Conservation (phyloP, 2,329 filamentous ascomycete species). For the Zopfia rhizophila region DNA sequence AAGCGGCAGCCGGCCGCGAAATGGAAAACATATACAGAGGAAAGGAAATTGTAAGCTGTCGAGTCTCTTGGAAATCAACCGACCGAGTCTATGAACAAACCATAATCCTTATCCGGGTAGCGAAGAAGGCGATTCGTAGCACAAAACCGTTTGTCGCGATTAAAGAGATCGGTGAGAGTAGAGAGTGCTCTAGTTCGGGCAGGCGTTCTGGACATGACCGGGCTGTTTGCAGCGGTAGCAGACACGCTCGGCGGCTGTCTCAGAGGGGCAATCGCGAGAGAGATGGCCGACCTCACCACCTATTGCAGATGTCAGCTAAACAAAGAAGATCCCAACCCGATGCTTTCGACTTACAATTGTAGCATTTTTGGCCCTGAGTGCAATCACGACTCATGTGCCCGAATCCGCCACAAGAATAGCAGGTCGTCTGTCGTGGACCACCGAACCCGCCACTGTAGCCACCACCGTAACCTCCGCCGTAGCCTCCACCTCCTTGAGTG, state of each 20-base stretch:
- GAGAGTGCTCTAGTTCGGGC: slow-evolving; percentile 75
- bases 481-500: slow-evolving; percentile 68
- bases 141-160: slow-evolving; percentile 39
- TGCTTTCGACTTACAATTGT: slow-evolving; percentile 78
- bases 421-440: slow-evolving; percentile 68
- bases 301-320: slow-evolving; percentile 46
- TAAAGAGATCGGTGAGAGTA: slow-evolving; percentile 37
- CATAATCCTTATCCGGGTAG: slow-evolving; percentile 34
- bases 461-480: slow-evolving; percentile 56
- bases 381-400: slow-evolving; percentile 99
- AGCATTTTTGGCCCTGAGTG: slow-evolving; percentile 99
- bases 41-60: slow-evolving; percentile 51
- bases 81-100: slow-evolving; percentile 38
- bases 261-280: slow-evolving; percentile 94
- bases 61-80: slow-evolving; percentile 41
- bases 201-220: slow-evolving; percentile 93
- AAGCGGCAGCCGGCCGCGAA: slow-evolving; percentile 52
- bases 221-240: slow-evolving; percentile 96
- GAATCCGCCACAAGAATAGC: slow-evolving; percentile 97
- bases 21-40: slow-evolving; percentile 50
- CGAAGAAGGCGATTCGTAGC: slow-evolving; percentile 31
- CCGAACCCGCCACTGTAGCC: slow-evolving; percentile 61
- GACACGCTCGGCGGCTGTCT: slow-evolving; percentile 89
- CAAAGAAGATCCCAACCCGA: slow-evolving; percentile 13
- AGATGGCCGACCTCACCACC: slow-evolving; percentile 90